Evolutionary conservation across 192 early-diverging fungal species (phyloP).

Genomic region (Umbelopsis ramanniana): DNA sequence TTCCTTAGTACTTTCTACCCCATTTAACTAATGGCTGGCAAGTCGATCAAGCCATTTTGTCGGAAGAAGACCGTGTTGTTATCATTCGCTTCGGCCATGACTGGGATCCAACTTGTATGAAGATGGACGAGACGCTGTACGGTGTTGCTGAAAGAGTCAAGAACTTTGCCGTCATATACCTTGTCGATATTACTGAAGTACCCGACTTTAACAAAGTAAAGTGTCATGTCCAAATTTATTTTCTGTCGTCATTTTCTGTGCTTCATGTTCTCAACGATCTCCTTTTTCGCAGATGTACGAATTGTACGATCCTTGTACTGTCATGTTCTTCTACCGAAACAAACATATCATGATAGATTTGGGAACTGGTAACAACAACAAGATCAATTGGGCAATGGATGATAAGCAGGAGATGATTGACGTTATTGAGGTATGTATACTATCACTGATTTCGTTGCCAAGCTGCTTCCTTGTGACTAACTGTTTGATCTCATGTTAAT

Average conservation of each 20-base stretch:
- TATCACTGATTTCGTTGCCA: background rate
- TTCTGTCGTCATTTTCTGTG: background rate
- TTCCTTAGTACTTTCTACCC: slow-evolving; percentile 58
- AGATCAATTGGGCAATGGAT: slow-evolving; percentile 95
- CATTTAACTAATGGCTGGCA: slow-evolving; percentile 87
- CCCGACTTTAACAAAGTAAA: slow-evolving; percentile 85
- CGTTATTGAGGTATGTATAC: slow-evolving; percentile 63
- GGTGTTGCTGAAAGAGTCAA: slow-evolving; percentile 93
- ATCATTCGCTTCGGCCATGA: slow-evolving; percentile 97
- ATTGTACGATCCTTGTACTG: slow-evolving; percentile 96
- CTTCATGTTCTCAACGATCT: background rate
- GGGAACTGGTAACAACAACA: slow-evolving; percentile 99
- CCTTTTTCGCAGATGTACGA: slow-evolving; percentile 88
- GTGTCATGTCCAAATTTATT: background rate
- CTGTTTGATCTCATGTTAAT: background rate
- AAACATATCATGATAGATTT: slow-evolving; percentile 99
- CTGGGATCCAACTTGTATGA: slow-evolving; percentile 92
- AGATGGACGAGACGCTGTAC: slow-evolving; percentile 97
- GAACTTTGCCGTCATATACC: slow-evolving; percentile 97
- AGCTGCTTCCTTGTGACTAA: background rate
- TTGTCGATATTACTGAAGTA: slow-evolving; percentile 95
- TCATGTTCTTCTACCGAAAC: slow-evolving; percentile 97
- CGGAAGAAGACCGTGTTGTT: slow-evolving; percentile 97
- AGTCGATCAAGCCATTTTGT: slow-evolving; percentile 98
- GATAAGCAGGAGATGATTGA: slow-evolving; percentile 98